Percentiles rank a stretch among this genome's conserved stretches.
phyloP scores from a whole-genome alignment of 345 rosid species.

The Citrus hindsii region DNA sequence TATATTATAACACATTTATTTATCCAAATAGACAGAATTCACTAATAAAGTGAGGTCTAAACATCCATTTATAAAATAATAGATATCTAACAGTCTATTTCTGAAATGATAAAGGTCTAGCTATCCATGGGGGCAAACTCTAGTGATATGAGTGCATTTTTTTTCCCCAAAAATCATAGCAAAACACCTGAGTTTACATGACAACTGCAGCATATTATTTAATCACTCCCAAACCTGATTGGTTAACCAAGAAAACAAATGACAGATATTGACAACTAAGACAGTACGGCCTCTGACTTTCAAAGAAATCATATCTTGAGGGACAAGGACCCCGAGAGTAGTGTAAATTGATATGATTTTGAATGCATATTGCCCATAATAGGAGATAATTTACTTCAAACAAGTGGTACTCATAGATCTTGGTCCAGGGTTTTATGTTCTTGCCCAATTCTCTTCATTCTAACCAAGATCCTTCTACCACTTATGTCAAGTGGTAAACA shows the following conservation, averaged over 20 bases:
- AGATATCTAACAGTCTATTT: not conserved
- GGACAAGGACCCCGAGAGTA: not conserved
- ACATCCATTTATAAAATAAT: no score
- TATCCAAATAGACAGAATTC: not conserved
- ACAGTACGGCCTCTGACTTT: not conserved
- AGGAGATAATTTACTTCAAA: not conserved
- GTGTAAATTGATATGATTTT: not conserved
- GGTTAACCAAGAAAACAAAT: not conserved
- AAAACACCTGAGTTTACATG: not conserved
- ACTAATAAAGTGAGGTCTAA: no score
- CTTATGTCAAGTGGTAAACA: not conserved
- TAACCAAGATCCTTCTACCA: not conserved
- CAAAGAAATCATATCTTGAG: not conserved
- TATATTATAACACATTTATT: no score
- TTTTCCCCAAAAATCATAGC: not conserved
- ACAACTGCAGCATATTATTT: not conserved
- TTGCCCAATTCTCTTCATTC: not conserved
- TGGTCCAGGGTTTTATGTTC: not conserved
- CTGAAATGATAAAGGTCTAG: not conserved
- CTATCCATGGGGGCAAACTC: not conserved
- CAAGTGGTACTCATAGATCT: not conserved
- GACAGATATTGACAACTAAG: not conserved
- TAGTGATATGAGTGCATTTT: not conserved
- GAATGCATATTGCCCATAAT: not conserved
- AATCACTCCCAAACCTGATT: not conserved